phyloP scores from a whole-genome alignment of 1,284 basidiomycete species.

The Ganoderma lucidum region DNA sequence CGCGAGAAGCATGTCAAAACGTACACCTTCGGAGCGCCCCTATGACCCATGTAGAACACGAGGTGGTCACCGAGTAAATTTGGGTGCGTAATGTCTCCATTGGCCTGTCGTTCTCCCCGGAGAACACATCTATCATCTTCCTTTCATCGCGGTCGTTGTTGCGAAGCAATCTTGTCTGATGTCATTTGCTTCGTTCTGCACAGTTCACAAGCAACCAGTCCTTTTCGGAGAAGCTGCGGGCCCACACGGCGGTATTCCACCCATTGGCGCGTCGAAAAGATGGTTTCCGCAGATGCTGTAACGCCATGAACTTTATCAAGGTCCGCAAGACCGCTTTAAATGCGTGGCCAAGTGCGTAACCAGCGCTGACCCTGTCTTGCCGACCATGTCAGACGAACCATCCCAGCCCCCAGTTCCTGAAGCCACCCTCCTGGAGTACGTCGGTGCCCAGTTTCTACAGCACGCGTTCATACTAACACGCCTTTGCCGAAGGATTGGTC shows the following conservation, averaged over 20 bases:
- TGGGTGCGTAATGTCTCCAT: neutral
- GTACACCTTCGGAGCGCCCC: neutral
- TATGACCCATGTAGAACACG: neutral
- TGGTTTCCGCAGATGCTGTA: neutral
- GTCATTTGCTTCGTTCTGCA: neutral
- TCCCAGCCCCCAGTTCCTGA: conserved; percentile 3
- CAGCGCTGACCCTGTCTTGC: neutral
- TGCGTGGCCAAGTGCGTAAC: neutral
- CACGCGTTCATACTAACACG: neutral
- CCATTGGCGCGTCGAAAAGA: neutral
- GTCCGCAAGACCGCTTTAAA: neutral
- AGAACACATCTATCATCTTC: neutral
- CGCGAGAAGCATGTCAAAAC: neutral
- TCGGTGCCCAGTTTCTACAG: neutral
- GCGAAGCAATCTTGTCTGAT: neutral
- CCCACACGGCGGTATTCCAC: neutral
- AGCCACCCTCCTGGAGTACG: conserved; percentile 7
- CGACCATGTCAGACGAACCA: conserved; percentile 9
- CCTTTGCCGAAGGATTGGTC: conserved; percentile 8
- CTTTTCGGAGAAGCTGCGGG: neutral
- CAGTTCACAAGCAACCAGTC: neutral
- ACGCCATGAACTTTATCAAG: neutral
- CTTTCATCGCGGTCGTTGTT: neutral
- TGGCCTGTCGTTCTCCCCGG: neutral
- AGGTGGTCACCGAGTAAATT: neutral